Evolutionary conservation across 2,329 filamentous ascomycete genomes (phyloP), one percentile per base, ranked within the genome.

Genomic region (Hypoxylon sp.): DNA sequence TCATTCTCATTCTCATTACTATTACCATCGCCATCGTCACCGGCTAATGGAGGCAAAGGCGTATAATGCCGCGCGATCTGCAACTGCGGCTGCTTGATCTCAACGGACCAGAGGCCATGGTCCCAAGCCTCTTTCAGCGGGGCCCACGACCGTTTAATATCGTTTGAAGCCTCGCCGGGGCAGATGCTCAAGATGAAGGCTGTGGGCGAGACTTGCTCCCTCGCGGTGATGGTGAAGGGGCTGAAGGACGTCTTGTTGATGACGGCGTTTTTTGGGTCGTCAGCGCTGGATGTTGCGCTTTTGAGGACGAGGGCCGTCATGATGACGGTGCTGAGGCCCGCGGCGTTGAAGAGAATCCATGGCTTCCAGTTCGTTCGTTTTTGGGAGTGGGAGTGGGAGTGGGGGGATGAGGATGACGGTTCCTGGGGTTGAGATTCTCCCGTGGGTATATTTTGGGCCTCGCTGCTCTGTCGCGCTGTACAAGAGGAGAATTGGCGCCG

Each of bases 21-120:
- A 20, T 44, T 8, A 10, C 3, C n/a, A 7, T 42, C n/a, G 37
- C n/a, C 10, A 6, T 17, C 5, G 6, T 44, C n/a, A n/a, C n/a
- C n/a, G n/a, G n/a, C 2, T 5, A 48, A 27, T 0, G 89, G 86
- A 0, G 94, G 95, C 0, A 99, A 83, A 0, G 95, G 94, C 3
- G 96, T 98, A 81, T 99, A 99, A 64, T 94, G 90, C 69, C 96
- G 85, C 48, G 93, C 93, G 74, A 99, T 97, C 81, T 98, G 95
- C 64, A 98, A 82, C 79, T 97, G 91, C 1, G 96, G 96, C 82
- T 98, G 96, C 82, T 97, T 97, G 77, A 97, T 90, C 82, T 98
- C 92, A 35, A 98, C 91, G 70, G 91, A 94, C 92, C 94, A 97
- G 46, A 97, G 85, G 3, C 92, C 91, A 62, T 88, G 84, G 48